Evolutionary conservation across 2,329 filamentous ascomycete genomes (phyloP).

Genomic region (Neurospora crassa): DNA sequence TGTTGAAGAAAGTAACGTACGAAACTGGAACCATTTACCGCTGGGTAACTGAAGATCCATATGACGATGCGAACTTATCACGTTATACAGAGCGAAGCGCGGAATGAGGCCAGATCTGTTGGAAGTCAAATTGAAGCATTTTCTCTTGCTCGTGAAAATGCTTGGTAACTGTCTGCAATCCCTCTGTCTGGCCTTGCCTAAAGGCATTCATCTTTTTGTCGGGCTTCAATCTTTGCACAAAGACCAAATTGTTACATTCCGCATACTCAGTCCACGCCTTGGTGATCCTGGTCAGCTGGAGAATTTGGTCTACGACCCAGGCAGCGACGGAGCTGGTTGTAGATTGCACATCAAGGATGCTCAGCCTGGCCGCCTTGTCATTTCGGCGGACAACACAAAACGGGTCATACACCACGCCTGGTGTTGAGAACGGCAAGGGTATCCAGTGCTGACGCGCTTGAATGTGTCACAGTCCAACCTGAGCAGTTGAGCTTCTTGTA

Average conservation of each 20-base stretch:
- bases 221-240: constrained; percentile 18
- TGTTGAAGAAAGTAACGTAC: background rate
- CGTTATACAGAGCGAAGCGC: background rate
- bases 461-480: background rate
- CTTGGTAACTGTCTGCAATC: constrained; percentile 5
- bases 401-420: constrained; percentile 14
- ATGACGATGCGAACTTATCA: background rate
- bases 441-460: background rate
- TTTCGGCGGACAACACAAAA: constrained; percentile 18
- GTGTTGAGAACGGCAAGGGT: background rate
- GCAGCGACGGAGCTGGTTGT: constrained; percentile 9
- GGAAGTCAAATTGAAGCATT: constrained; percentile 4
- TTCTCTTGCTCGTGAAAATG: constrained; percentile 8
- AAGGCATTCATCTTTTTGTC: constrained; percentile 18
- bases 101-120: background rate
- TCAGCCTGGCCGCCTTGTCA: constrained; percentile 4
- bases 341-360: constrained; percentile 12
- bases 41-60: background rate
- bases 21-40: background rate
- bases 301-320: constrained; percentile 12
- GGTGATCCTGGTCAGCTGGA: background rate
- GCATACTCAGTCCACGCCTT: constrained; percentile 20
- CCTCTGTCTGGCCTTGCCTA: constrained; percentile 2
- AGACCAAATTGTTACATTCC: constrained; percentile 20
- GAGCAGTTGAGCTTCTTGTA: too few species aligned